Evolutionary conservation across 2,329 filamentous ascomycete genomes (phyloP), one percentile per base, ranked within the genome.

Genomic region (Cytospora piceicola): DNA sequence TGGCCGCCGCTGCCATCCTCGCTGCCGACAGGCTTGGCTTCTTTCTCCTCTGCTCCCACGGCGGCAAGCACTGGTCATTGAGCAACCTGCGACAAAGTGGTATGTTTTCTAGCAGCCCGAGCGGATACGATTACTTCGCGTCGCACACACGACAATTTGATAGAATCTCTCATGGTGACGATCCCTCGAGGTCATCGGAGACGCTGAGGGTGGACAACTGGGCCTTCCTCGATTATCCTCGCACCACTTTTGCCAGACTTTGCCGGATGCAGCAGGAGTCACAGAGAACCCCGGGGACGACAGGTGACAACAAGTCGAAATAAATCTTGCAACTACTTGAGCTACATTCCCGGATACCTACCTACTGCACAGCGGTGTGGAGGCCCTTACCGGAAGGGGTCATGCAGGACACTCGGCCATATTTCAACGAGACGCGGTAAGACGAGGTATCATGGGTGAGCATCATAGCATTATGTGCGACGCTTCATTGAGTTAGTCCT

Each of bases 11-110:
- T 49, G 46, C n/a, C 46, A 9, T 49, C 46, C 46, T 49, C n/a
- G n/a, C 46, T 49, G 46, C 46, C 46, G n/a, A 24, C 46, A 49
- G 46, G 17, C 39, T 42, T n/a, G 39, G 39, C 39, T 42, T 42
- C 17, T 14, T 34, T n/a, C 15, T 17, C 4, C 39, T 42, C 8
- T 42, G 39, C 39, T 42, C 46, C 8, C n/a, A 24, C 11, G 6
- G 46, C 9, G 17, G n/a, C n/a, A 49, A 49, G 46, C 46, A 49
- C 46, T 49, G 46, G 14, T n/a, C n/a, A n/a, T n/a, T 24, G 46
- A 24, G 46, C 46, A 49, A 15, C 46, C 46, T 22, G 46, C n/a
- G 14, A 49, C 46, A 49, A 9, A 24, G n/a, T 22, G n/a, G 46
- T 9, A 49, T 29, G 3, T 49, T 49, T 20, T 5, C 46, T 9